Evolutionary conservation across 805 yeast genomes (phyloP), one percentile per base, ranked within the genome.

Genomic region (Tetrapisispora iriomotensis): DNA sequence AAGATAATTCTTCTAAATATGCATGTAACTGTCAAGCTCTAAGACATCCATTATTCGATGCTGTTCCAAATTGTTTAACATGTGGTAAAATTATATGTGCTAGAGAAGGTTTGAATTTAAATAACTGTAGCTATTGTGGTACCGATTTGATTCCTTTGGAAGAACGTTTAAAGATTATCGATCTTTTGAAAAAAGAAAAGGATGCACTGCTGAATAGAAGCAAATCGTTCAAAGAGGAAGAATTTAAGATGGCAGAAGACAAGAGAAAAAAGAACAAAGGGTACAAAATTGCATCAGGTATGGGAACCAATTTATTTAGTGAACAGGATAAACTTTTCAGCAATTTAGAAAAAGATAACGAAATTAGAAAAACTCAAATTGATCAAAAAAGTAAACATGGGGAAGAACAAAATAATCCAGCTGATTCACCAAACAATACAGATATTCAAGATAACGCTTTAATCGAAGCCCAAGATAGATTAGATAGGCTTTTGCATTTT

Each of bases 81-180:
- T 92, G 99, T 58, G 99, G 99, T 9, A 84, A 87, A 58, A 84
- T 92, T 30, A 84, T 92, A 2, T 92, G 99, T 64, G 70, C 72
- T 4, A 79, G 79, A 49, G 97, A 92, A 54, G 97, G 97, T 0
- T 41, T 60, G 10, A 53, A 59, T 42, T 64, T 85, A 19, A 92
- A 88, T 43, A 92, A 92, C 3, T 92, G 99, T 54, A 72, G 92
- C 2, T 82, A 63, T 45, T 92, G 98, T 64, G 84, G 86, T 0
- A 56, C 68, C 20, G 81, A 77, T 25, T 61, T 92, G 30, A 66
- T 92, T 15, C 68, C 77, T 6, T 55, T 61, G 9, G 71, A 70
- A n/a, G 95, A 88, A 46, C 70, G 75, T 49, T 45, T 51, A 4
- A 77, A 74, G 38, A 79, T 85, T 29, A 60, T 72, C 22, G 61